Conservation (phyloP, 2,329 filamentous ascomycete genomes). For the Xylariaceae sp. region DNA sequence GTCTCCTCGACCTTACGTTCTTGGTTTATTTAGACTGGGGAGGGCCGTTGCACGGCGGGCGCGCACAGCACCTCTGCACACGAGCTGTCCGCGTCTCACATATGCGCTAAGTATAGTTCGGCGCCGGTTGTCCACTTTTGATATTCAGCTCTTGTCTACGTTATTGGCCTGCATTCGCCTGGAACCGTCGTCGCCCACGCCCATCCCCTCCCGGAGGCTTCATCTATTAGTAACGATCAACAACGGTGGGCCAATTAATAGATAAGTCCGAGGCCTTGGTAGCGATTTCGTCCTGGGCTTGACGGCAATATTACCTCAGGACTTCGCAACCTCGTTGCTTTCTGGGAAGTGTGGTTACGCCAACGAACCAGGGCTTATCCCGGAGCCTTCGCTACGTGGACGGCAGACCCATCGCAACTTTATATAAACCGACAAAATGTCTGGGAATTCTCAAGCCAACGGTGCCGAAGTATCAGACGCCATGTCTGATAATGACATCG, state of each 20-base stretch:
- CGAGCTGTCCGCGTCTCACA: constrained; percentile 28
- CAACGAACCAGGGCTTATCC: constrained; percentile 28
- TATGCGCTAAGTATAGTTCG: constrained; percentile 29
- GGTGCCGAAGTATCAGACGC: constrained; percentile 54
- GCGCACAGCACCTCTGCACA: constrained; percentile 32
- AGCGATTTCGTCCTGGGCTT: constrained; percentile 21
- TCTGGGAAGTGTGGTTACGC: constrained; percentile 33
- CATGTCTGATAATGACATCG: constrained; percentile 58
- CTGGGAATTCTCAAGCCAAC: constrained; percentile 50
- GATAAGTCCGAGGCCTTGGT: constrained; percentile 25
- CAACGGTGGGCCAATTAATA: constrained; percentile 27
- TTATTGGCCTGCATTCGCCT: constrained; percentile 33
- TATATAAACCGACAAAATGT: constrained; percentile 56
- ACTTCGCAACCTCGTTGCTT: constrained; percentile 29
- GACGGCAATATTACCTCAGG: constrained; percentile 28
- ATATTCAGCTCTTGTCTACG: constrained; percentile 26
- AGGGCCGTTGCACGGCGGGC: constrained; percentile 34
- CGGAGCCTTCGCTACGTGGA: constrained; percentile 20
- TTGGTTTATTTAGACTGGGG: constrained; percentile 27
- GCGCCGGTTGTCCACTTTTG: constrained; percentile 25
- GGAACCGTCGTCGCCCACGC: constrained; percentile 23
- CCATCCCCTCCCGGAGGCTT: constrained; percentile 18
- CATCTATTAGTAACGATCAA: constrained; percentile 24
- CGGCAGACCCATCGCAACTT: constrained; percentile 20
- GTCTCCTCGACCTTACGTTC: constrained; percentile 26